Conservation (phyloP, 2,329 filamentous ascomycete species). For the Sphaerostilbella broomeana region DNA sequence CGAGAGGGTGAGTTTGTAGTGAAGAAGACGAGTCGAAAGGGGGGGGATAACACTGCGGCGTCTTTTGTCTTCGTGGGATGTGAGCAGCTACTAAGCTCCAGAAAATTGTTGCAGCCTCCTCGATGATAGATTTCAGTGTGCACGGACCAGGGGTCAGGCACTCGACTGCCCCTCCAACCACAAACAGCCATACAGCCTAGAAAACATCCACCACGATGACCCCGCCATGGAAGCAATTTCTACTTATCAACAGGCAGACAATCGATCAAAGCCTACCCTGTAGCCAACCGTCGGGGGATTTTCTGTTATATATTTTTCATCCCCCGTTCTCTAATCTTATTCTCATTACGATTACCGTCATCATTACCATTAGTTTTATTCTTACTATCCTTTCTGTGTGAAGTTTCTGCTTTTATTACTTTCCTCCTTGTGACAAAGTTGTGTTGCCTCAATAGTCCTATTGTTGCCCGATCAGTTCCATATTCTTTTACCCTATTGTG, state of each 20-base stretch:
- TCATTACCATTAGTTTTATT: too few species aligned
- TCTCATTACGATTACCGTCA: too few species aligned
- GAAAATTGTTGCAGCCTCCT: slow-evolving; percentile 46
- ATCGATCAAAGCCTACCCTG: neutral
- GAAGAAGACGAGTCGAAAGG: slow-evolving; percentile 13
- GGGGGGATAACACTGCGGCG: slow-evolving; percentile 10
- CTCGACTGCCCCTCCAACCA: slow-evolving; percentile 13
- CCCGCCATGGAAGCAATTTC: slow-evolving; percentile 5
- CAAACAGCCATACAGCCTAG: too few species aligned
- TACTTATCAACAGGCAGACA: neutral
- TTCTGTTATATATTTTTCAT: too few species aligned
- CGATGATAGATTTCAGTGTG: slow-evolving; percentile 22
- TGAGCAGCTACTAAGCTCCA: slow-evolving; percentile 38
- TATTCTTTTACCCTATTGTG: too few species aligned
- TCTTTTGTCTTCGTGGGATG: slow-evolving; percentile 22
- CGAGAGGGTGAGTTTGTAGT: slow-evolving; percentile 12
- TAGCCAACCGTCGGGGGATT: too few species aligned
- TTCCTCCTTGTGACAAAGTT: too few species aligned
- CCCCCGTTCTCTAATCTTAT: too few species aligned
- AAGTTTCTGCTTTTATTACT: too few species aligned
- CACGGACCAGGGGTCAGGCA: slow-evolving; percentile 22
- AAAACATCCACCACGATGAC: neutral
- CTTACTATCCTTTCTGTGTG: too few species aligned
- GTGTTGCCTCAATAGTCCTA: too few species aligned
- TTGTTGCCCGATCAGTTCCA: too few species aligned